A percentile compares a stretch with the other conserved stretches of the same genome.
Conservation (phyloP, 176 grass and related monocot species). For the Ampelocalamus luodianensis region DNA sequence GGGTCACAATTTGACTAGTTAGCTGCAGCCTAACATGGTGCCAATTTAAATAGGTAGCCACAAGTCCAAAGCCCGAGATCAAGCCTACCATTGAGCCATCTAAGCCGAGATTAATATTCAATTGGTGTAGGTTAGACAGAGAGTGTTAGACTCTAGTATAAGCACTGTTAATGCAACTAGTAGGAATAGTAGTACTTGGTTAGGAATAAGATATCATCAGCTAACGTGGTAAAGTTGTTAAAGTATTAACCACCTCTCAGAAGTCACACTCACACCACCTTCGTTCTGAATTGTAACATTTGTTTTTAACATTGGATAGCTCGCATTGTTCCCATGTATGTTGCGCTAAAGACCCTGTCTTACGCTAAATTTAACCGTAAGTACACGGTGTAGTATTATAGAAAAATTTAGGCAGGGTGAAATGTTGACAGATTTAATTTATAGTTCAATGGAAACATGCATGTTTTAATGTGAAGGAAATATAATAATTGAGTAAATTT, state of each 20-base stretch:
- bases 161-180: slow-evolving; percentile 39
- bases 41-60: slow-evolving; percentile 43
- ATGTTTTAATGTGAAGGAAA: background rate
- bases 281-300: background rate
- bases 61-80: slow-evolving; percentile 52
- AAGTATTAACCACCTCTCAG: background rate
- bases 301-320: background rate
- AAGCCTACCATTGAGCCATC: slow-evolving; percentile 51
- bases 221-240: slow-evolving; percentile 20
- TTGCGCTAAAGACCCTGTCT: background rate
- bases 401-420: no score
- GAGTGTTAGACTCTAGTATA: slow-evolving; percentile 29
- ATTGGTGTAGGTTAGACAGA: slow-evolving; percentile 31
- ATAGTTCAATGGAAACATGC: background rate
- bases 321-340: background rate
- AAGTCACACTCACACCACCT: background rate
- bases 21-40: slow-evolving; percentile 47
- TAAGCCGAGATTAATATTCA: slow-evolving; percentile 20
- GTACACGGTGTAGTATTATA: background rate
- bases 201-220: slow-evolving; percentile 7
- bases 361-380: background rate
- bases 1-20: slow-evolving; percentile 45
- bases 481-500: no score
- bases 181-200: background rate
- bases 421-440: background rate